Evolutionary conservation across 1,284 basidiomycete species (phyloP).

Genomic region (Porphyrellus sp.): DNA sequence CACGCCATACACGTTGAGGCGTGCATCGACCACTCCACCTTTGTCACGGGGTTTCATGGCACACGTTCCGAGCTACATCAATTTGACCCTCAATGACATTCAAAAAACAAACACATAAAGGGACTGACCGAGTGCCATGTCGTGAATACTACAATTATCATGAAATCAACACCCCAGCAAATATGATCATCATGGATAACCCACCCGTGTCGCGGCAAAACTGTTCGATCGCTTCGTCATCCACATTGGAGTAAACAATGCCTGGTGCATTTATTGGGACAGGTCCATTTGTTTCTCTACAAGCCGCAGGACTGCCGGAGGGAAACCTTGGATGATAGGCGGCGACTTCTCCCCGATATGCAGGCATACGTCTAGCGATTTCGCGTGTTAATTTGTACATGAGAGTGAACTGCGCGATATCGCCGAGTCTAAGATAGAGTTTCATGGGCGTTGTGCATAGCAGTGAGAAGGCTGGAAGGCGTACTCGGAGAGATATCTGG

Average conservation of each 20-base stretch:
- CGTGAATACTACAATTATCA: conserved; percentile 38
- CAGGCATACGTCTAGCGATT: conserved; percentile 47
- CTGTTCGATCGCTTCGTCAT: conserved; percentile 50
- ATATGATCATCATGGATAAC: conserved; percentile 1
- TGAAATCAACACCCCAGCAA: background rate
- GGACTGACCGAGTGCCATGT: conserved; percentile 56
- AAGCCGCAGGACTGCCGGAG: conserved; percentile 42
- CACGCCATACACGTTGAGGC: conserved; percentile 31
- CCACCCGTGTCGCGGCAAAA: conserved; percentile 36
- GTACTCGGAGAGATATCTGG: conserved; percentile 13
- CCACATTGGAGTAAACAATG: conserved; percentile 52
- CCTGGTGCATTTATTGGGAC: conserved; percentile 44
- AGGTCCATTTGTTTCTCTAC: conserved; percentile 34
- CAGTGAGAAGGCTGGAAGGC: background rate
- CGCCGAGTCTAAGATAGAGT: conserved; percentile 6
- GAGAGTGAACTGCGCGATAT: conserved; percentile 15
- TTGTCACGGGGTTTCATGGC: conserved; percentile 30
- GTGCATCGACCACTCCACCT: conserved; percentile 32
- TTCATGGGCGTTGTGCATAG: background rate
- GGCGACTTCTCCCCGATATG: conserved; percentile 51
- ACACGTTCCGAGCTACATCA: conserved; percentile 30
- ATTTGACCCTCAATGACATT: background rate
- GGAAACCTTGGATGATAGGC: conserved; percentile 50
- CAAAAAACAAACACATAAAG: fast-evolving
- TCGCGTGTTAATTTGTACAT: conserved; percentile 22